Evolutionary conservation across 345 rosid genomes (phyloP).

Genomic region (Ceriops tagal): DNA sequence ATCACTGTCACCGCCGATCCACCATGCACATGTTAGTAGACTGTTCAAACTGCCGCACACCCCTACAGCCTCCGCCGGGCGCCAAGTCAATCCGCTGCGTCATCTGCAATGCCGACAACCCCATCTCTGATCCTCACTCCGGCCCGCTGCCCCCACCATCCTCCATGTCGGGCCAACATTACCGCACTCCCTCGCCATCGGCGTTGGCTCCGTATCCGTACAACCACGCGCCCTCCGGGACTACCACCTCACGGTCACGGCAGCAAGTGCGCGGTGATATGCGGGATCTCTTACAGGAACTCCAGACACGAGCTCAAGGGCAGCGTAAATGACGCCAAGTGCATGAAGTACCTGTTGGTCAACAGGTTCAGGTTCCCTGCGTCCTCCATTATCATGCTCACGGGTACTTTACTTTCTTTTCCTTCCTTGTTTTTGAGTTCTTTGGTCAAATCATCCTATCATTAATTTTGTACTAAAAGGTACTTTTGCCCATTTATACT

Average conservation of each 20-base stretch:
- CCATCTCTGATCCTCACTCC: slow-evolving; percentile 33
- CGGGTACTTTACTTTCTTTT: slow-evolving; percentile 33
- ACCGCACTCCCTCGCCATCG: slow-evolving; percentile 16
- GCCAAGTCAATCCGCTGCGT: slow-evolving; percentile 70
- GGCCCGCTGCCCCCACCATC: slow-evolving; percentile 10
- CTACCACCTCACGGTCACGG: slow-evolving; percentile 54
- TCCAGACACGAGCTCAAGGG: slow-evolving; percentile 66
- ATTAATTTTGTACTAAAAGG: not conserved
- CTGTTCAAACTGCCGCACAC: slow-evolving; percentile 68
- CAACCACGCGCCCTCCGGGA: slow-evolving; percentile 55
- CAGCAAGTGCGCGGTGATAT: slow-evolving; percentile 69
- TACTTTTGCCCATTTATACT: not conserved
- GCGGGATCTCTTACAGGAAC: slow-evolving; percentile 61
- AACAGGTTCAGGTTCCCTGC: slow-evolving; percentile 73
- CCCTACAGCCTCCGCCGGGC: slow-evolving; percentile 64
- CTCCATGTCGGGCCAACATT: slow-evolving; percentile 14
- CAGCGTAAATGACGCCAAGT: slow-evolving; percentile 75
- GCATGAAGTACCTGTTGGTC: slow-evolving; percentile 82
- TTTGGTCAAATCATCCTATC: not conserved
- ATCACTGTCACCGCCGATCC: not conserved
- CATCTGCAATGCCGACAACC: slow-evolving; percentile 59
- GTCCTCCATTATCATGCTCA: slow-evolving; percentile 75
- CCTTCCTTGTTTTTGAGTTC: not conserved
- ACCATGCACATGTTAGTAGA: slow-evolving; percentile 49
- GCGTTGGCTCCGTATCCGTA: slow-evolving; percentile 32